Conservation (phyloP, 306 rosid species). For the Morella rubra region DNA sequence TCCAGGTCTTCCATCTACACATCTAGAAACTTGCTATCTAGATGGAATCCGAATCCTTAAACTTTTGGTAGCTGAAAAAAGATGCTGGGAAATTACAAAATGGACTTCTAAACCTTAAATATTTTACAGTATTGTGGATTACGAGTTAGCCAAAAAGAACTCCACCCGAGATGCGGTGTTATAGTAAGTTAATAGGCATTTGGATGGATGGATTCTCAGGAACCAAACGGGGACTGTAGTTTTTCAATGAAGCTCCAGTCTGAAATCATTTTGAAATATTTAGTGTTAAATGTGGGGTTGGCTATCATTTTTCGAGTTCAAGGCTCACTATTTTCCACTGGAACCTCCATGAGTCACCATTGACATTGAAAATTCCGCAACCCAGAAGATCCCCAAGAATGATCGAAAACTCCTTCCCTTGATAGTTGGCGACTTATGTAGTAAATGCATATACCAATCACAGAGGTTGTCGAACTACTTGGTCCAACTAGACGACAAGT, state of each 20-base stretch:
- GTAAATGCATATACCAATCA: slow-evolving; percentile 82
- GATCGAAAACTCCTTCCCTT: slow-evolving; percentile 65
- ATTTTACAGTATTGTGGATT: too few species aligned
- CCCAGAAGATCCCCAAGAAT: slow-evolving; percentile 84
- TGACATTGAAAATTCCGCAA: slow-evolving; percentile 76
- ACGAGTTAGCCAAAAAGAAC: too few species aligned
- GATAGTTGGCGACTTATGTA: slow-evolving; percentile 58
- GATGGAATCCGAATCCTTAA: too few species aligned
- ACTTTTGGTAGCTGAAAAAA: neutral
- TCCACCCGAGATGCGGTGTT: neutral
- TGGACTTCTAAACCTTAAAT: neutral
- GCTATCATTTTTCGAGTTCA: too few species aligned
- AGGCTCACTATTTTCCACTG: slow-evolving; percentile 82
- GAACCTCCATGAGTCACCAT: slow-evolving; percentile 65
- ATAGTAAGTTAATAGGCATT: too few species aligned
- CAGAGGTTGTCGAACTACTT: slow-evolving; percentile 42
- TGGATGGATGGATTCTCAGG: neutral
- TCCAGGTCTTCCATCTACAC: too few species aligned
- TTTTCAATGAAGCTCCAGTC: slow-evolving; percentile 15
- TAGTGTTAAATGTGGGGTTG: too few species aligned
- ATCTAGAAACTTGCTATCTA: too few species aligned
- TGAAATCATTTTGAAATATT: too few species aligned
- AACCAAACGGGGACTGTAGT: slow-evolving; percentile 8
- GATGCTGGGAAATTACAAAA: neutral
- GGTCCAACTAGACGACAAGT: slow-evolving; percentile 46